Percentiles rank a stretch among this genome's conserved stretches.
Conservation (phyloP, 257 asterid species). For the Cordia subcordata region DNA sequence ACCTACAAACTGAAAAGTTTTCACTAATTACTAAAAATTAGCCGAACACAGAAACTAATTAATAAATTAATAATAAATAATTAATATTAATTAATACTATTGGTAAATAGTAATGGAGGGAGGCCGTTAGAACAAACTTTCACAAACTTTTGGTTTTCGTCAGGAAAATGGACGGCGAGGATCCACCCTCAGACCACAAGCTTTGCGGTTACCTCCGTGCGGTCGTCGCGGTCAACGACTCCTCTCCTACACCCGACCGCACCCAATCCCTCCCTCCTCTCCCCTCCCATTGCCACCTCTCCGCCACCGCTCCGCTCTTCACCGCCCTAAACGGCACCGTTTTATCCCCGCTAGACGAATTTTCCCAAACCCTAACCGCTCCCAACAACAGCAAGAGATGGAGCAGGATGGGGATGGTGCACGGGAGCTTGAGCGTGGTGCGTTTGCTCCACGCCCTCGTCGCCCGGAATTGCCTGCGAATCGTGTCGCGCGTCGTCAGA, state of each 20-base stretch:
- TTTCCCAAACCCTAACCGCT: constrained; percentile 1
- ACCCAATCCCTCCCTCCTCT: constrained; percentile 26
- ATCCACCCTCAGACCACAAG: constrained; percentile 37
- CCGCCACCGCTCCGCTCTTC: constrained; percentile 39
- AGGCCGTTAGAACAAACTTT: too few relatives aligned
- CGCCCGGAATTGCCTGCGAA: constrained; percentile 46
- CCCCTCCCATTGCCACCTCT: constrained; percentile 42
- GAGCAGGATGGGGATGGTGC: constrained; percentile 63
- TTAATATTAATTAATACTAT: too few relatives aligned
- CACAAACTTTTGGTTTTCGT: too few relatives aligned
- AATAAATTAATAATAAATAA: too few relatives aligned
- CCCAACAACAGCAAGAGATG: constrained; percentile 31
- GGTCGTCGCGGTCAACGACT: constrained; percentile 31
- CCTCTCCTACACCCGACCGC: constrained; percentile 19
- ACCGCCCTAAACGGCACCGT: constrained; percentile 26
- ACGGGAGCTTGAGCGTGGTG: constrained; percentile 77
- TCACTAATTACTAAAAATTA: too few relatives aligned
- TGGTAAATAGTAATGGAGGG: too few relatives aligned
- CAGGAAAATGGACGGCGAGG: constrained; percentile 23
- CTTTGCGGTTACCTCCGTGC: constrained; percentile 72
- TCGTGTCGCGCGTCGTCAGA: constrained; percentile 46
- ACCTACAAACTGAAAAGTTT: too few relatives aligned
- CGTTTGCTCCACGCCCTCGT: constrained; percentile 59
- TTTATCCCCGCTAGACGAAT: constrained; percentile 34
- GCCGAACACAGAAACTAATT: too few relatives aligned